These are phyloP conservation scores for Lanmaoa rubissima DNA, from an alignment of 768 basidiomycete species.

Conservation along the genomic window DNA sequence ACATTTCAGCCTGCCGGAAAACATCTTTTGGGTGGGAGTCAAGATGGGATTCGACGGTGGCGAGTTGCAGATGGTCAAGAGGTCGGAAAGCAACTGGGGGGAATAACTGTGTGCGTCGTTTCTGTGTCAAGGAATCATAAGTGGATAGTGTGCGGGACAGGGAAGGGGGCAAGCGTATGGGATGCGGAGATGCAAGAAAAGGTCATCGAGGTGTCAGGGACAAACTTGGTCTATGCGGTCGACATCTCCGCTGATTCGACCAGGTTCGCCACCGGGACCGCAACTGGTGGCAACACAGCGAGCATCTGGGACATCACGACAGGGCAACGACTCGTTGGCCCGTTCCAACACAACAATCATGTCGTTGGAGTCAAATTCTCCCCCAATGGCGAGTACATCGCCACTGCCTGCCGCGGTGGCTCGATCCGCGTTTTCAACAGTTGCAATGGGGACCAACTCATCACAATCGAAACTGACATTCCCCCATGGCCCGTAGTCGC, in stretches of 20 bases:
- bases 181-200: not conserved
- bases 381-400: not conserved
- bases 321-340: not conserved
- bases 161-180: not conserved
- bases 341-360: not conserved
- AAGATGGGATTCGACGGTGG: not conserved
- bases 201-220: not conserved
- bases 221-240: not conserved
- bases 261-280: not conserved
- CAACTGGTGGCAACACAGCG: not conserved
- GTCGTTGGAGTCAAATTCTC: not conserved
- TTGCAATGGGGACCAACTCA: not conserved
- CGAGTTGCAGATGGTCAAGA: not conserved
- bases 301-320: not conserved
- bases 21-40: not conserved
- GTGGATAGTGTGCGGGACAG: not conserved
- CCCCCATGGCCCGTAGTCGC: no score
- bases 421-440: not conserved
- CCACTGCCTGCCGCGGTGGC: not conserved
- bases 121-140: not conserved
- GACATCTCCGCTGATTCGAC: not conserved
- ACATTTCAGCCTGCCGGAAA: not conserved
- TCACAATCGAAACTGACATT: rapidly evolving
- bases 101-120: not conserved
- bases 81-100: no score